Conservation (phyloP, 2,329 filamentous ascomycete species). For the Trichoderma sp. region DNA sequence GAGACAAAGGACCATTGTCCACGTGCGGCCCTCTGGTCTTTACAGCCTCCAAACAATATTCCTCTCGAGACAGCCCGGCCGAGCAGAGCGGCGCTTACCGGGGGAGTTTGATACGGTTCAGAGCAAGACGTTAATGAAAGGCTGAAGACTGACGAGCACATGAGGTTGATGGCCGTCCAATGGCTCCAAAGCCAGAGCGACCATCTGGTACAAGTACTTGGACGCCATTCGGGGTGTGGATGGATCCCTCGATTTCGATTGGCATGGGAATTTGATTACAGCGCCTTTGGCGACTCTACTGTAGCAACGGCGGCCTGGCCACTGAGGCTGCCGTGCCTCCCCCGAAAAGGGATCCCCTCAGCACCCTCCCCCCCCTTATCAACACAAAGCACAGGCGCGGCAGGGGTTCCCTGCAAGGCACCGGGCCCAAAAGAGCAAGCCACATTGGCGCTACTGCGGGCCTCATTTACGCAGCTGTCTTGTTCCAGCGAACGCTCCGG, state of each 20-base stretch:
- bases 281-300: slow-evolving; percentile 16
- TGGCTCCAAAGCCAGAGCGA: not conserved
- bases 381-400: not conserved
- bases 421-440: slow-evolving; percentile 14
- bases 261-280: slow-evolving; percentile 4
- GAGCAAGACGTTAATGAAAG: not conserved
- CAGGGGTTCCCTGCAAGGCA: slow-evolving; percentile 15
- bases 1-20: not conserved
- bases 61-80: not conserved
- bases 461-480: slow-evolving; percentile 18
- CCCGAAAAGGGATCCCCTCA: slow-evolving; percentile 8
- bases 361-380: slow-evolving; percentile 13
- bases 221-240: not conserved
- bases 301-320: not conserved
- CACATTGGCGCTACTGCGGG: slow-evolving; percentile 12
- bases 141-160: slow-evolving; percentile 2
- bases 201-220: not conserved
- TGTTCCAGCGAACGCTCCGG: slow-evolving; percentile 14
- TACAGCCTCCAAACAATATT: slow-evolving; percentile 2
- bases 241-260: not conserved
- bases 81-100: slow-evolving; percentile 2
- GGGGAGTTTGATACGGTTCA: not conserved
- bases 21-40: slow-evolving; percentile 1
- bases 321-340: slow-evolving; percentile 7
- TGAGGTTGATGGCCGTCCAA: slow-evolving; percentile 4